Base-by-base conservation (phyloP, 1,139 yeast genomes). In the Arxiozyma bovina region DNA sequence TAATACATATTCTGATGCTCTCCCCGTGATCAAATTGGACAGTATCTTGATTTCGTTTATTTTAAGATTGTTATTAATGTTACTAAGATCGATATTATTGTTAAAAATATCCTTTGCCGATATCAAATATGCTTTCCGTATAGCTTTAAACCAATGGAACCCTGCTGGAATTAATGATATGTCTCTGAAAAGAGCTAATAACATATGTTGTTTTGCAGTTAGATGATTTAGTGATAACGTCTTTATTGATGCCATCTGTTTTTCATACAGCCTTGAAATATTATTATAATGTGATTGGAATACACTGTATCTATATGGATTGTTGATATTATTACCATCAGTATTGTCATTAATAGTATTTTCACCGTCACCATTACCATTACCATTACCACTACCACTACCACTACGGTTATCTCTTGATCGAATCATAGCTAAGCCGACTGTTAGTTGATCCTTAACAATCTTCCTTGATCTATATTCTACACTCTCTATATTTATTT, bases 161-260 rank as follows among this genome's bases (percentile, higher is more conserved):
- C 83, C 64, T 8, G 87, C 80, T 0, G 89, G 89, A 1, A 83
- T 67, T 17, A 86, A 74, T 1, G 94, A 86, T 25, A 87, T 72
- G 62, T 87, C 95, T 57, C 94, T 74, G 62, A 89, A 83, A 27
- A 80, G 71, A 0, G 93, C 87, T 58, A 90, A 75, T 11, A 87
- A 77, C 60, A 87, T 78, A 65, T 87, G 95, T 62, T 87, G 91
- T 57, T 83, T 76, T 1, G 94, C 88, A 60, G 84, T 85, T 55
- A 88, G 74, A 55, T 67, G 69, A 41, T 63, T 62, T 46, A 68
- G 53, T 7, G 70, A 65, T 20, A 68, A 53, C 22, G 65, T 46
- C 42, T 46, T 46, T 9, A 46, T 46, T 18, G 49, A 46, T 3
- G 42, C 23, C 18, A 46, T 22, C 17, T 46, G 42, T 46, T 38